phyloP scores from a whole-genome alignment of 179 eudicot species.

The Nepenthes alata region DNA sequence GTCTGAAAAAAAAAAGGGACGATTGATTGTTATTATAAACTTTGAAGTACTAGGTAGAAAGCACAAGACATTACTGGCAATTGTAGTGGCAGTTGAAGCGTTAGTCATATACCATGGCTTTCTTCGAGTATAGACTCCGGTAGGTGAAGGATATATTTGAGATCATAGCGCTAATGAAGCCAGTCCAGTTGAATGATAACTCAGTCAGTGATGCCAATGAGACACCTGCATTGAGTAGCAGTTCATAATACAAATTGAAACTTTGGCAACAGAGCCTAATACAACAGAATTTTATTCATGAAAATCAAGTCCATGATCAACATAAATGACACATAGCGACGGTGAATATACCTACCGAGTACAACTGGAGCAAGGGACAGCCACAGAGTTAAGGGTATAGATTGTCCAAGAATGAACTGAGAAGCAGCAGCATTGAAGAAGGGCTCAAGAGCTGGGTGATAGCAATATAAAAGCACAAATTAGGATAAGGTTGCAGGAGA shows the following conservation, averaged over 20 bases:
- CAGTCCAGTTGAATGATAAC: slow-evolving; percentile 88
- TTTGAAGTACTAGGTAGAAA: neutral
- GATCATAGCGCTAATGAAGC: slow-evolving; percentile 93
- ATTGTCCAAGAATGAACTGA: slow-evolving; percentile 83
- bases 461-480: slow-evolving; percentile 7
- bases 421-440: slow-evolving; percentile 99
- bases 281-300: too few relatives aligned
- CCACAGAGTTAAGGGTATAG: slow-evolving; percentile 71
- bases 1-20: slow-evolving; percentile 49
- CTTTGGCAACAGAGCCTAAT: neutral
- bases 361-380: slow-evolving; percentile 90
- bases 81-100: slow-evolving; percentile 2
- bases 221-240: slow-evolving; percentile 57
- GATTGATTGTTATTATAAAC: slow-evolving; percentile 7
- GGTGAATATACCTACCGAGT: slow-evolving; percentile 37
- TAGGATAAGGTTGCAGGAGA: neutral
- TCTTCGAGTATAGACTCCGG: slow-evolving; percentile 94
- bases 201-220: slow-evolving; percentile 94
- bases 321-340: too few relatives aligned
- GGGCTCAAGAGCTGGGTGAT: slow-evolving; percentile 80
- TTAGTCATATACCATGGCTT: slow-evolving; percentile 63
- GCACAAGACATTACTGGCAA: neutral
- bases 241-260: neutral
- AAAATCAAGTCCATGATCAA: too few relatives aligned
- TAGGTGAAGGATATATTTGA: slow-evolving; percentile 96